Evolutionary conservation across 2,329 filamentous ascomycete species (phyloP), one percentile per base, ranked within the genome.

Genomic region (Xylariales sp.): DNA sequence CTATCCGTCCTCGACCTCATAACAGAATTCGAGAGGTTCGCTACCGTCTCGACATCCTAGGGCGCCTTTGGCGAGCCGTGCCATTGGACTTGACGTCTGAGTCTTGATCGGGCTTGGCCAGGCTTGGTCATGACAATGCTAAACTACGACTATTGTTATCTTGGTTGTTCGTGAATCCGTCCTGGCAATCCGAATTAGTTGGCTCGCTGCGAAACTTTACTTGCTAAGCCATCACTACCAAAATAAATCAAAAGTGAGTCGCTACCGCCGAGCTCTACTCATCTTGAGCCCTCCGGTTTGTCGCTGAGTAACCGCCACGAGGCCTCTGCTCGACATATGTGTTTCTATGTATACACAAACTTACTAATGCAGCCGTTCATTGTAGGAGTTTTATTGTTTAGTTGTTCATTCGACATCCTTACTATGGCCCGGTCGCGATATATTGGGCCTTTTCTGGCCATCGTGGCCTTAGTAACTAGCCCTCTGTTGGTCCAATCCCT

Each of bases 401-500:
- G 36, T 41, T 12, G 36, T 58, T 46, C 16, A 41, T 55, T 54
- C 12, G 34, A 43, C 41, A 12, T 32, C 28, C 10, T 41, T 64
- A 68, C 43, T 52, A 78, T 78, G 76, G 62, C 67, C 70, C 65
- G 64, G 61, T 69, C 62, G 36, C 67, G 57, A 55, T 70, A 60
- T 67, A 60, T 65, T 16, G 43, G 70, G 62, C 71, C 73, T 43
- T 69, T 75, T 10, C 41, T 70, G 70, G 73, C 70, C 67, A 60
- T 70, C 7, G n/a, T 75, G 36, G 68, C 72, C 57, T 49, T 76
- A 23, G 46, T 75, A 43, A 64, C 53, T 48, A 68, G 69, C 23
- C 45, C 74, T 56, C 70, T 72, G 49, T 65, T 64, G 32, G 75
- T 75, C 32, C 69, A 70, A 62, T 10, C 77, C 1, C 69, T 81